These are phyloP conservation scores for Euphorbia tirucalli DNA, from an alignment of 345 rosid genomes.

Conservation along the genomic window DNA sequence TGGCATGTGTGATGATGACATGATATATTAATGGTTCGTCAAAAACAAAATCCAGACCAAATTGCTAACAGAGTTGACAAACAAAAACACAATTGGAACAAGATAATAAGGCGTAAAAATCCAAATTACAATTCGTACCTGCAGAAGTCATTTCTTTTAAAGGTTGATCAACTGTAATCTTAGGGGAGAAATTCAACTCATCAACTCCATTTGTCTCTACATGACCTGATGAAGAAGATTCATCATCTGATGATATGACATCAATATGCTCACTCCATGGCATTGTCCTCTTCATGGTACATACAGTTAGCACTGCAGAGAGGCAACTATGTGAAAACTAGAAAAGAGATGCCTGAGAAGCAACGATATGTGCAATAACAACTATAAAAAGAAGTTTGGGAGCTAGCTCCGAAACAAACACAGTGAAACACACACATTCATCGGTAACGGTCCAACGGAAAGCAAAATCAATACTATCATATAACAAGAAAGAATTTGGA, in stretches of 20 bases:
- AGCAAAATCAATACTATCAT: not conserved
- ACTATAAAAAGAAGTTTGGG: not conserved
- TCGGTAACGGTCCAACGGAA: not conserved
- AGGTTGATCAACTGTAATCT: constrained; percentile 21
- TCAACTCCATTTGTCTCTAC: constrained; percentile 27
- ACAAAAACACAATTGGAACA: not conserved
- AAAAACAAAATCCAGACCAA: too few species aligned
- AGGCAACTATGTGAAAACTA: not conserved
- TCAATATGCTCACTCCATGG: constrained; percentile 52
- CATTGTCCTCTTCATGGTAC: constrained; percentile 51
- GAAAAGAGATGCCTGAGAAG: not conserved
- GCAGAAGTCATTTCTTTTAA: constrained; percentile 32
- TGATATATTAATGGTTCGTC: not conserved
- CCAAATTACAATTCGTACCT: constrained; percentile 34
- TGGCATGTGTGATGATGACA: not conserved
- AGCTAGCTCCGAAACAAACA: not conserved
- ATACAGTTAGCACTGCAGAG: constrained; percentile 11
- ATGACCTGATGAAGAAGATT: constrained; percentile 48
- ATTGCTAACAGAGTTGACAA: not conserved
- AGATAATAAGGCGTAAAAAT: not conserved
- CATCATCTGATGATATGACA: constrained; percentile 56
- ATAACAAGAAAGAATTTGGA: not conserved
- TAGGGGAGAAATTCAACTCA: constrained; percentile 14
- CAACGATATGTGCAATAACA: not conserved
- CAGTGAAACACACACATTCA: not conserved